Evolutionary conservation across 768 basidiomycete species (phyloP).

Genomic region (Serendipita indica): DNA sequence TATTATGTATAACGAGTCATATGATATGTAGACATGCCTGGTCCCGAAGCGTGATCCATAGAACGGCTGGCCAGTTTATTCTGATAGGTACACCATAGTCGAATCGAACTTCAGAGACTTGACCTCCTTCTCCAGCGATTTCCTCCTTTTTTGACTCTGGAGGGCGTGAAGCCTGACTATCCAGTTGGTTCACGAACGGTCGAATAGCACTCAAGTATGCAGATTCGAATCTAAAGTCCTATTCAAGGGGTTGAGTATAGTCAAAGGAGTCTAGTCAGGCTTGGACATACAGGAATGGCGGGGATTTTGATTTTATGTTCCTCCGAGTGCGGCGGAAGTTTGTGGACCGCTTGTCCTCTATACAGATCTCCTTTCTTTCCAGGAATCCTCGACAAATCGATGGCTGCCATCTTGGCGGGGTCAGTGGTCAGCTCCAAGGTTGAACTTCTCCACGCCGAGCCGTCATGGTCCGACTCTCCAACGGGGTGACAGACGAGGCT

Average conservation of each 20-base stretch:
- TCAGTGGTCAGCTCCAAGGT: background rate
- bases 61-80: background rate
- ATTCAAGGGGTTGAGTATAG: background rate
- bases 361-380: constrained; percentile 8
- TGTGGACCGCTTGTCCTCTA: constrained; percentile 3
- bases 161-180: background rate
- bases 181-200: background rate
- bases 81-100: constrained; percentile 1
- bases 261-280: background rate
- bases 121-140: background rate
- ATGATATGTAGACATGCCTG: background rate
- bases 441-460: background rate
- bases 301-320: constrained; percentile 4
- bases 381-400: background rate
- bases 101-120: background rate
- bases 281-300: background rate
- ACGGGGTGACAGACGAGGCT: constrained; percentile 63
- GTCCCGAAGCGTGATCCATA: background rate
- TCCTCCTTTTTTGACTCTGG: background rate
- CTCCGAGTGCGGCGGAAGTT: background rate
- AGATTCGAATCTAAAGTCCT: constrained; percentile 7
- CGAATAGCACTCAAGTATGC: background rate
- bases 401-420: background rate
- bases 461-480: constrained; percentile 45
- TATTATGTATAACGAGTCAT: background rate